These are phyloP conservation scores for Aureobasidium sp. DNA, from an alignment of 2,329 filamentous ascomycete genomes.

Conservation along the genomic window DNA sequence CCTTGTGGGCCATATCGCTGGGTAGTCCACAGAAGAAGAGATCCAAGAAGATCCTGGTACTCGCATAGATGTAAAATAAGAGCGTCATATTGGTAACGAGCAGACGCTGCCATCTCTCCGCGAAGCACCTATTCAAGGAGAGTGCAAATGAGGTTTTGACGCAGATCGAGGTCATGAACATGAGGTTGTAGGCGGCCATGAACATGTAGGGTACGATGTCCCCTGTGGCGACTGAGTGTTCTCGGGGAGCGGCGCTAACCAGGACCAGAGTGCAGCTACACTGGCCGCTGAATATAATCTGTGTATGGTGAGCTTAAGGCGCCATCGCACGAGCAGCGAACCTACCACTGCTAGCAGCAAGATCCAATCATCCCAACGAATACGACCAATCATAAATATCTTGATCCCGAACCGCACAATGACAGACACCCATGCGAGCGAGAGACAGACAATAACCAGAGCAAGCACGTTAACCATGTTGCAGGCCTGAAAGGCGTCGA, in stretches of 20 bases:
- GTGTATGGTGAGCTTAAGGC: background rate
- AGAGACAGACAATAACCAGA: constrained; percentile 12
- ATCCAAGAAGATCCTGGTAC: constrained; percentile 27
- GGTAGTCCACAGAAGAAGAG: constrained; percentile 29
- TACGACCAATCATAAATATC: constrained; percentile 3
- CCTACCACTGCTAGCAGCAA: constrained; percentile 15
- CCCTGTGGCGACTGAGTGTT: background rate
- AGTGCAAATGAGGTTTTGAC: constrained; percentile 40
- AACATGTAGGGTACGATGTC: constrained; percentile 16
- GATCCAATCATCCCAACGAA: constrained; percentile 14
- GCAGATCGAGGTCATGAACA: constrained; percentile 34
- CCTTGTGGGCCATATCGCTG: constrained; percentile 19
- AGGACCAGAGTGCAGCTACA: constrained; percentile 11
- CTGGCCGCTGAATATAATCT: constrained; percentile 13
- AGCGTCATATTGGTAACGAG: constrained; percentile 21
- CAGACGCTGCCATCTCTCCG: constrained; percentile 32
- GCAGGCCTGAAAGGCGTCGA: background rate
- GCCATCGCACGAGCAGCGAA: background rate
- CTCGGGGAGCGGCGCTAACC: background rate
- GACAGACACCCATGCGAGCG: constrained; percentile 14
- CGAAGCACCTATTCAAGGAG: constrained; percentile 40
- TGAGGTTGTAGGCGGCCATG: constrained; percentile 32
- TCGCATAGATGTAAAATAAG: constrained; percentile 26
- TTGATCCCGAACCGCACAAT: constrained; percentile 6
- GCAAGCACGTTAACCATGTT: constrained; percentile 13